A percentile compares a stretch with the other conserved stretches of the same genome.
Conservation (phyloP, 169 alveolate species). For the Theileria sp. region DNA sequence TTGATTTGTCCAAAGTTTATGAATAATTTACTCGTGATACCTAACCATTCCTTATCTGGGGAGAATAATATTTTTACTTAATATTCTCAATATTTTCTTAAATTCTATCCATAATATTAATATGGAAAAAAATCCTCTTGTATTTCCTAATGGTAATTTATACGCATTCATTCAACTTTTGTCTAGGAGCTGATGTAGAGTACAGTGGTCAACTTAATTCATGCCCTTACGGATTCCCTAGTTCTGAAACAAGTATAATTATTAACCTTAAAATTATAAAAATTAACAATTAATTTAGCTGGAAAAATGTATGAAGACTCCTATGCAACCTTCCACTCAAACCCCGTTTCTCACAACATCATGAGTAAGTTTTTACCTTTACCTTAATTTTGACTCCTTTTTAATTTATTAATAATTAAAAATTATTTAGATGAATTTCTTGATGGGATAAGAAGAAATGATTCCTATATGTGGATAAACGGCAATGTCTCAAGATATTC, state of each 20-base stretch:
- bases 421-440: slow-evolving; percentile 12
- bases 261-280: neutral
- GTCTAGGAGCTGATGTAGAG: neutral
- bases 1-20: slow-evolving; percentile 33
- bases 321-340: neutral
- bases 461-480: neutral
- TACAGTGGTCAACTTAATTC: neutral
- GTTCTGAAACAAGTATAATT: slow-evolving; percentile 6
- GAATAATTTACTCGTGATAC: slow-evolving; percentile 3
- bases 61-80: slow-evolving; percentile 10
- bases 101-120: neutral
- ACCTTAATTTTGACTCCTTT: neutral
- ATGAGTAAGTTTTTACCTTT: slow-evolving; percentile 13
- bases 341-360: slow-evolving; percentile 13
- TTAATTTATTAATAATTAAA: neutral
- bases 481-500: slow-evolving; percentile 15
- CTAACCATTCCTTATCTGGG: slow-evolving; percentile 22
- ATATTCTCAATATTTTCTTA: slow-evolving; percentile 1
- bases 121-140: slow-evolving; percentile 1
- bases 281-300: neutral
- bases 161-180: neutral
- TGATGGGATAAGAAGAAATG: slow-evolving; percentile 12
- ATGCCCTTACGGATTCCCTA: slow-evolving; percentile 16
- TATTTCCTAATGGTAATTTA: slow-evolving; percentile 8
- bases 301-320: slow-evolving; percentile 11